Evolutionary conservation across 2,329 filamentous ascomycete species (phyloP), one percentile per base, ranked within the genome.

Genomic region (Aspergillus puulaauensis): DNA sequence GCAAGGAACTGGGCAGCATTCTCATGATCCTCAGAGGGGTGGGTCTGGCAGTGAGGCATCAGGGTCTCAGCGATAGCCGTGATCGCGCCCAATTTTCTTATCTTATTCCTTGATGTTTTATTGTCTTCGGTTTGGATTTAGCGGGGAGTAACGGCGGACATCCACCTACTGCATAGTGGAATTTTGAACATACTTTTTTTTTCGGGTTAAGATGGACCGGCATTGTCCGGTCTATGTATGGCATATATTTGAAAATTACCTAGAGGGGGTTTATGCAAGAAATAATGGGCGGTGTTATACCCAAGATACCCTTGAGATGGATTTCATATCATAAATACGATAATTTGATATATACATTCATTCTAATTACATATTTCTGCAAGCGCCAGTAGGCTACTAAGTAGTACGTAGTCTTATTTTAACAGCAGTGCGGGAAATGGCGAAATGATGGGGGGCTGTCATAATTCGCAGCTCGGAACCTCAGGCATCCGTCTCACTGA

Each of bases 111-210:
- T n/a, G 47, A 39, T 39, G 41, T 31, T 43, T 31, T 46, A 23
- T 44, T 54, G 19, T 37, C 45, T 58, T 53, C 37, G 46, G 5
- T 24, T 52, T 51, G 52, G 43, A 46, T 57, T 61, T 59, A 61
- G 59, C 59, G 59, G 58, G 59, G 59, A 59, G 59, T 58, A 54
- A 51, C 41, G 39, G 54, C 48, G 58, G 31, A 31, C 43, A n/a
- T 57, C 51, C 40, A 51, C 46, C 50, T 51, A 50, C 43, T 45
- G 31, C 19, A 21, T 33, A 54, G 44, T 48, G 52, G 37, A 33
- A 50, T 15, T 27, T 27, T 24, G 39, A 39, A 44, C 27, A 11
- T 24, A 47, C 3, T 35, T 41, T 54, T 48, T 23, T 46, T 50
- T 41, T 54, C 35, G 23, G 33, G 21, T 33, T 48, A 11, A 40